phyloP scores from a whole-genome alignment of 1,284 basidiomycete genomes.

The Irpex sp. region DNA sequence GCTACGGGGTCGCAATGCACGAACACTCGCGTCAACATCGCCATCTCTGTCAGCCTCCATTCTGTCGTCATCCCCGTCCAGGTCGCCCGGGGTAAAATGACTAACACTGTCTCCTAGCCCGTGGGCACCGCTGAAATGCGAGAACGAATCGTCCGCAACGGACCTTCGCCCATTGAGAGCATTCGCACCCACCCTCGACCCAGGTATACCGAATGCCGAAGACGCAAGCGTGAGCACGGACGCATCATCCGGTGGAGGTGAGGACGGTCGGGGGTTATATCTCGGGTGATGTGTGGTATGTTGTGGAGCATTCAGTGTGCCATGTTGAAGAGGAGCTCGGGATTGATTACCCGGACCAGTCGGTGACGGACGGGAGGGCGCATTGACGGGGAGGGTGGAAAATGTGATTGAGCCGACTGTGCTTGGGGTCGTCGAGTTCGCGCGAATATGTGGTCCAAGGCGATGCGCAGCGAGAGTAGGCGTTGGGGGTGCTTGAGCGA shows the following conservation, averaged over 20 bases:
- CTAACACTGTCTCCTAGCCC: slow-evolving; percentile 61
- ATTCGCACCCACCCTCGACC: slow-evolving; percentile 33
- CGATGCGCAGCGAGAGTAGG: slow-evolving; percentile 48
- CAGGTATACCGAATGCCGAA: slow-evolving; percentile 79
- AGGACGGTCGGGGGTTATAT: slow-evolving; percentile 91
- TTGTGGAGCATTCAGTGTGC: slow-evolving; percentile 71
- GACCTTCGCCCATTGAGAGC: slow-evolving; percentile 26
- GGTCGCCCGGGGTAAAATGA: slow-evolving; percentile 57
- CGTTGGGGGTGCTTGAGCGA: slow-evolving; percentile 78
- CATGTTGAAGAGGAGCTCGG: slow-evolving; percentile 2
- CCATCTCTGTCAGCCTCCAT: slow-evolving; percentile 40
- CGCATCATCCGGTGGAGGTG: slow-evolving; percentile 88
- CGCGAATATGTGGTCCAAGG: slow-evolving; percentile 51
- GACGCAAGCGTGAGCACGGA: slow-evolving; percentile 90
- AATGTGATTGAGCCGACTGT: slow-evolving; percentile 64
- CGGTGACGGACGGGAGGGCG: slow-evolving; percentile 45
- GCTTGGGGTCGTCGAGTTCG: slow-evolving; percentile 50
- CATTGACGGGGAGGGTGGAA: slow-evolving; percentile 54
- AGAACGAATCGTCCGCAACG: slow-evolving; percentile 60
- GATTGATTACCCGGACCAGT: slow-evolving; percentile 22
- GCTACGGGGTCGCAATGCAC: slow-evolving; percentile 75
- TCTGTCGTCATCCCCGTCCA: slow-evolving; percentile 27
- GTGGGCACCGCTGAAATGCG: slow-evolving; percentile 49
- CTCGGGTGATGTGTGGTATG: slow-evolving; percentile 90
- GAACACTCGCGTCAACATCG: slow-evolving; percentile 74